phyloP scores from a whole-genome alignment of 805 yeast genomes.

The Pichia gijzeniarum region DNA sequence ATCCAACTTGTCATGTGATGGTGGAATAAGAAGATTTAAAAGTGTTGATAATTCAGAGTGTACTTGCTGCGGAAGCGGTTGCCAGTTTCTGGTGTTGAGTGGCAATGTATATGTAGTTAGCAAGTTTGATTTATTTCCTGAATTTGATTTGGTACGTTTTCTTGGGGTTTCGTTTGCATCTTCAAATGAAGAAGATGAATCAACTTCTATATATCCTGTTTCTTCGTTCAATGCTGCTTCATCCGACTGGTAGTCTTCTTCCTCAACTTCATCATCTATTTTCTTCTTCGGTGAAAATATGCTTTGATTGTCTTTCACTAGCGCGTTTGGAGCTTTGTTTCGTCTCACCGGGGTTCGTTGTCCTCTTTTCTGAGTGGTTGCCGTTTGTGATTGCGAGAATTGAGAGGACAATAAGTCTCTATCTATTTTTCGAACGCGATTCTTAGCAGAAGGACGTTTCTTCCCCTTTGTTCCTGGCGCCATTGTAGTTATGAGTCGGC shows the following conservation, averaged over 20 bases:
- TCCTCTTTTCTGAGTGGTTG: background rate
- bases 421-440: slow-evolving; percentile 9
- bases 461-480: background rate
- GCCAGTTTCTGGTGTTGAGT: slow-evolving; percentile 7
- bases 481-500: background rate
- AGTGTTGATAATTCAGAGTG: slow-evolving; percentile 9
- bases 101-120: slow-evolving; percentile 7
- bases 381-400: slow-evolving; percentile 6
- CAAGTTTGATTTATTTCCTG: background rate
- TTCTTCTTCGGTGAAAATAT: slow-evolving; percentile 14
- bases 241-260: background rate
- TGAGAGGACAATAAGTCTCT: slow-evolving; percentile 9
- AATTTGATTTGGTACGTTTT: no score
- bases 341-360: slow-evolving; percentile 5
- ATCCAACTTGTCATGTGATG: background rate
- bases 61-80: slow-evolving; percentile 4
- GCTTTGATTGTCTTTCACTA: slow-evolving; percentile 10
- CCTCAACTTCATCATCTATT: background rate
- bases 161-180: background rate
- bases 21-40: slow-evolving; percentile 9
- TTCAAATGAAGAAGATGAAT: background rate
- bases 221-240: background rate
- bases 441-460: slow-evolving; percentile 15
- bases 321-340: slow-evolving; percentile 7
- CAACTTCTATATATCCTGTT: background rate